Evolutionary conservation across 495 filamentous ascomycete species (phyloP), one percentile per base, ranked within the genome.

Genomic region (Hypomontagnella submonticulosa): DNA sequence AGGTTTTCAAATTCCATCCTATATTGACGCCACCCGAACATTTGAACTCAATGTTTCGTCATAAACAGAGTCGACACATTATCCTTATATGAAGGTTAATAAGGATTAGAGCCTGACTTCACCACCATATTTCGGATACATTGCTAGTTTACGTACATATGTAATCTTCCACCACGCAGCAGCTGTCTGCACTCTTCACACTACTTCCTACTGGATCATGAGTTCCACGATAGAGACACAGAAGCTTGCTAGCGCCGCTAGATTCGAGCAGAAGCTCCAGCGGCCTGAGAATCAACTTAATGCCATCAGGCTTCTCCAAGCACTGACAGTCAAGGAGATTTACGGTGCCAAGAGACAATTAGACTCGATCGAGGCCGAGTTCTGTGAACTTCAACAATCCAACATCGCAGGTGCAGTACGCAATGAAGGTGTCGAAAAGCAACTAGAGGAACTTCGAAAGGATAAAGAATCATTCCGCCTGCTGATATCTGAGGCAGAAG

Each of bases 281-380:
- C 36, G 27, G 23, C 66, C 66, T 7, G 55, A 56, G 27, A 63
- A 60, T 50, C 42, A 63, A 46, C 49, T 51, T 3, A 69, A 57
- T n/a, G 60, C 55, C 34, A n/a, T 63, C 19, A 54, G 60, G 34
- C 60, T 63, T 32, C 38, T 69, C 32, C 66, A 63, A 34, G 43
- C 46, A 23, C 60, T 69, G 7, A 60, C 49, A 36, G 43, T 63
- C 11, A 60, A 69, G 13, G 66, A 69, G 20, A 53, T 69, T 3
- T 54, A 52, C 30, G 43, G 15, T 12, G 55, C 50, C 10, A 63
- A 69, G 15, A 46, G 43, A 10, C 59, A 56, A 8, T 15, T 69
- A 12, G 42, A 34, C 13, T 40, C 46, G 15, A 57, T 69, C 36
- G 66, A 69, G 34, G 54, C 38, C 6, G 41, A 34, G 8, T 57